Base-by-base conservation (phyloP, 768 basidiomycete genomes). In the Mycena rosella region DNA sequence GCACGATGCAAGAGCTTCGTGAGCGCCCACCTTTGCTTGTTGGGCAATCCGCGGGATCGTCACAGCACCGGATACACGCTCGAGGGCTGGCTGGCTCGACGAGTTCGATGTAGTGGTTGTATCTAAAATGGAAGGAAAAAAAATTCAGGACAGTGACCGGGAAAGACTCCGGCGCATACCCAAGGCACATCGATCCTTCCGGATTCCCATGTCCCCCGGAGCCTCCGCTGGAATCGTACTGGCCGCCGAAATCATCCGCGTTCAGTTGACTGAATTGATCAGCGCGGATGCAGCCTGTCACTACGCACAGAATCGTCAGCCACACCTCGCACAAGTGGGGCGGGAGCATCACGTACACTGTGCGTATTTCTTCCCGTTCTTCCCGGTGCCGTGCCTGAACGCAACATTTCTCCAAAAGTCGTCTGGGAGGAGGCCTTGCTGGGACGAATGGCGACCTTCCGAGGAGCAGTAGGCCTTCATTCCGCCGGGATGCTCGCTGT, bases 61-160 rank as follows among this genome's bases (percentile, higher is more conserved):
- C 76, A 64, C 79, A 80, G 71, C 79, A 80, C 68, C 76, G 75
- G 73, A 80, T 78, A 74, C 79, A 80, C 20, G 78, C 78, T 5
- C 79, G 74, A 14, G 65, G 69, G 26, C 69, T 75, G 18, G 69
- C 65, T 2, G 78, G 79, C 67, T 80, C 79, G 29, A 80, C 74
- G 38, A 80, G 60, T 60, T 80, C 79, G 48, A 80, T 77, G 65
- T 79, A 80, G 68, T 80, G 78, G 22, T 78, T 78, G 70, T 79
- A 80, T 5, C 74, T 74, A 15, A 18, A 18, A 26, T 11, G 42
- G 20, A 11, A n/a, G n/a, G 42, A 36, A 40, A 18, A 18, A 32
- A 4, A 14, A 2, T 26, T 34, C 26, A 36, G 36, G 27, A 32
- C 40, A 18, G 27, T 4, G 7, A 22, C 3, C 3, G n/a, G 22